These are phyloP conservation scores for Penicillium verrucosum DNA, from an alignment of 2,329 filamentous ascomycete species.

Conservation along the genomic window DNA sequence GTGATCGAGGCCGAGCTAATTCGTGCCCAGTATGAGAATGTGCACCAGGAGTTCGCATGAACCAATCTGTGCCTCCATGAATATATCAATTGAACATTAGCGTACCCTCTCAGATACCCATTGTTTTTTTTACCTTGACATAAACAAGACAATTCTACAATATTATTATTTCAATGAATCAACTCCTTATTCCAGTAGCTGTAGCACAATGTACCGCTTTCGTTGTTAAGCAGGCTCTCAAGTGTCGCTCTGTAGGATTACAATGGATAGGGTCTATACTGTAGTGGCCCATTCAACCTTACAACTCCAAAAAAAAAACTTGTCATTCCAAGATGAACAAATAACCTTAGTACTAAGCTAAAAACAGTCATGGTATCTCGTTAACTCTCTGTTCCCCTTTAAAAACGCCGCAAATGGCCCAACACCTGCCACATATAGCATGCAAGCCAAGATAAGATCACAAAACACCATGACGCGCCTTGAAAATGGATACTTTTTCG, in stretches of 20 bases:
- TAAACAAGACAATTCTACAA: not conserved
- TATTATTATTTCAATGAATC: not conserved
- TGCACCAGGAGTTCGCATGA: conserved; percentile 14
- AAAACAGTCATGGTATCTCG: conserved; percentile 6
- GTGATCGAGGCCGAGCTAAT: conserved; percentile 35
- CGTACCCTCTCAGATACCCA: not conserved
- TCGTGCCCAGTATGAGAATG: conserved; percentile 5
- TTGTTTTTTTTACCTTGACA: not conserved
- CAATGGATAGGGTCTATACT: too few species aligned
- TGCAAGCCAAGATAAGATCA: conserved; percentile 21
- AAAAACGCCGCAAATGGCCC: conserved; percentile 5
- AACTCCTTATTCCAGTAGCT: not conserved
- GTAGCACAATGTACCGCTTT: conserved; percentile 10
- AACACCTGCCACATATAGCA: not conserved
- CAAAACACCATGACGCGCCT: conserved; percentile 62
- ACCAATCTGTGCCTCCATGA: not conserved
- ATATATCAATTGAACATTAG: not conserved
- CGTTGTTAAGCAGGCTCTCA: conserved; percentile 4
- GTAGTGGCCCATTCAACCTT: not conserved
- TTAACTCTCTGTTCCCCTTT: not conserved
- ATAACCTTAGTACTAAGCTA: not conserved
- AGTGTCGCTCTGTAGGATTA: not conserved
- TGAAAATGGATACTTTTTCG: conserved; percentile 78
- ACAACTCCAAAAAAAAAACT: not conserved
- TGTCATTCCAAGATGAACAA: not conserved